Percentiles rank a stretch among this genome's conserved stretches.
phyloP scores from a whole-genome alignment of 2,329 filamentous ascomycete species.

The Venturia aucupariae region DNA sequence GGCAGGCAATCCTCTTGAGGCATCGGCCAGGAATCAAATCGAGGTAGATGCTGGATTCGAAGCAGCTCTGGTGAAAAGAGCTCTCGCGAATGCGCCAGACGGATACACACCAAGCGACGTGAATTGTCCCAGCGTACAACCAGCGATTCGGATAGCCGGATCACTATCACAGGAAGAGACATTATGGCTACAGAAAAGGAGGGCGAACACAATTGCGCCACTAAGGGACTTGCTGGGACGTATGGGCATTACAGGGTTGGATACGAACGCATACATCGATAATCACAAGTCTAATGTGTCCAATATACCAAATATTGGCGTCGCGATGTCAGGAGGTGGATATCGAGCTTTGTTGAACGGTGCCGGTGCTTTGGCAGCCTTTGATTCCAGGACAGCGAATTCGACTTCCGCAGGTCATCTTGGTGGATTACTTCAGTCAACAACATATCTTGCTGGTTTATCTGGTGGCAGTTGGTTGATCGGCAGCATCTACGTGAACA shows the following conservation, averaged over 20 bases:
- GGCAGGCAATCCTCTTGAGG: constrained; percentile 2
- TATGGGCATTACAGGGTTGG: constrained; percentile 67
- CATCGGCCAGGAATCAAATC: constrained; percentile 2
- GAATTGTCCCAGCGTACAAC: constrained; percentile 59
- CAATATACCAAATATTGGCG: constrained; percentile 57
- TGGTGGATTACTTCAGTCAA: constrained; percentile 69
- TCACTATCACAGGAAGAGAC: constrained; percentile 59
- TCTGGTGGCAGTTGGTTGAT: constrained; percentile 81
- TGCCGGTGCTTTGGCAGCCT: constrained; percentile 69
- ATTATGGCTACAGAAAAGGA: constrained; percentile 62
- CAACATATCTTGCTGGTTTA: constrained; percentile 72
- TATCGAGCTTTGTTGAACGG: constrained; percentile 82
- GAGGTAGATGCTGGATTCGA: neutral
- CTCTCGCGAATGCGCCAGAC: constrained; percentile 4
- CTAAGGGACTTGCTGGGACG: constrained; percentile 65
- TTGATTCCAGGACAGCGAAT: constrained; percentile 61
- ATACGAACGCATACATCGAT: constrained; percentile 65
- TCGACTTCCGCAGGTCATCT: constrained; percentile 57
- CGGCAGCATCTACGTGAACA: constrained; percentile 68
- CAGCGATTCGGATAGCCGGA: constrained; percentile 56
- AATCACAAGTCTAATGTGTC: constrained; percentile 45
- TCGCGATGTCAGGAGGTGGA: constrained; percentile 75
- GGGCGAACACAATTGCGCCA: constrained; percentile 64
- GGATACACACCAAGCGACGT: constrained; percentile 60
- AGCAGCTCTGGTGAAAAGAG: constrained; percentile 4